Conservation (phyloP, 805 yeast species). For the Ogataea methylovora region DNA sequence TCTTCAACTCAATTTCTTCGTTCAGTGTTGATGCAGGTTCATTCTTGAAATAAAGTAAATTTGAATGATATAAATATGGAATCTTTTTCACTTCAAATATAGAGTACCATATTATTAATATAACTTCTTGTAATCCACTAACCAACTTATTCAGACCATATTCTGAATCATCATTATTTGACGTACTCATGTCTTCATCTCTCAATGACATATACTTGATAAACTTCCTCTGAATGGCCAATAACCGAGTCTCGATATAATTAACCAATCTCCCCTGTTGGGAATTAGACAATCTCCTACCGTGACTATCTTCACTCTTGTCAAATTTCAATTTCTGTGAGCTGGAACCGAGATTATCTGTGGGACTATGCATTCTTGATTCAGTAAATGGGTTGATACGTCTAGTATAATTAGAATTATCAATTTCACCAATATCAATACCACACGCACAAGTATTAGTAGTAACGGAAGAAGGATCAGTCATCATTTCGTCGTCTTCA, state of each 20-base stretch:
- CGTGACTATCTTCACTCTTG: neutral
- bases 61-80: slow-evolving; percentile 20
- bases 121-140: slow-evolving; percentile 36
- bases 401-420: neutral
- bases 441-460: neutral
- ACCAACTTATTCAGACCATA: slow-evolving; percentile 27
- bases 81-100: slow-evolving; percentile 26
- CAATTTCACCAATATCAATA: slow-evolving; percentile 1
- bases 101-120: slow-evolving; percentile 59
- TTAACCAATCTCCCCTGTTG: slow-evolving; percentile 52
- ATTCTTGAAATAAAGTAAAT: slow-evolving; percentile 3
- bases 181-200: slow-evolving; percentile 17
- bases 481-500: neutral
- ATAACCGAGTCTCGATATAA: slow-evolving; percentile 46
- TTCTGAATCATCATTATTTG: slow-evolving; percentile 10
- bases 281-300: slow-evolving; percentile 27
- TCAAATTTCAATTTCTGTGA: neutral
- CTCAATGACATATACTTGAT: slow-evolving; percentile 28
- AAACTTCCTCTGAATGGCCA: slow-evolving; percentile 49
- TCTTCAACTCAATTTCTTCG: slow-evolving; percentile 1
- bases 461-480: neutral
- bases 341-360: too few species aligned
- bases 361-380: neutral
- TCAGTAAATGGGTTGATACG: slow-evolving; percentile 1
- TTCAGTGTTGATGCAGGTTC: neutral